Conservation (phyloP, 441 rosid genomes). For the Euphorbia neoarborescens region DNA sequence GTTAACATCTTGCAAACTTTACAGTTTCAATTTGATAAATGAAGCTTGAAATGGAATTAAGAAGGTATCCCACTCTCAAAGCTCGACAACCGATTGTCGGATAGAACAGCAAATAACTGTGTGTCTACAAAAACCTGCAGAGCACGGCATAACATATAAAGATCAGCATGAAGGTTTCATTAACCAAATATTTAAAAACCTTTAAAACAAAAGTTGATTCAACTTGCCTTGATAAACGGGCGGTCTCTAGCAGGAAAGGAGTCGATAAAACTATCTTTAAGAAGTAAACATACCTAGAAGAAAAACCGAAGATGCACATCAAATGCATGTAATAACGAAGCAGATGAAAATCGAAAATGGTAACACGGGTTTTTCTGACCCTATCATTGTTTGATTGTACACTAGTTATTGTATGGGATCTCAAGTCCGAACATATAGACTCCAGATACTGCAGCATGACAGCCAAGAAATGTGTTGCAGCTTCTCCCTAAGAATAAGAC, state of each 20-base stretch:
- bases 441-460: conserved; percentile 71
- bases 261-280: conserved; percentile 88
- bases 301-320: conserved; percentile 13
- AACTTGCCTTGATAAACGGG: conserved; percentile 69
- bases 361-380: conserved; percentile 37
- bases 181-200: neutral
- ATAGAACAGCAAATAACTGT: conserved; percentile 72
- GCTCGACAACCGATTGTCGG: conserved; percentile 68
- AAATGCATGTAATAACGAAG: neutral
- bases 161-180: neutral
- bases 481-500: conserved; percentile 52
- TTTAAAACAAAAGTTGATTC: neutral
- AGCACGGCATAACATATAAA: conserved; percentile 10
- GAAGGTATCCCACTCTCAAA: conserved; percentile 53
- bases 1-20: conserved; percentile 12
- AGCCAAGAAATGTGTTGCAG: conserved; percentile 54
- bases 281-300: conserved; percentile 81
- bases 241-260: conserved; percentile 73
- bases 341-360: neutral
- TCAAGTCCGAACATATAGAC: conserved; percentile 75
- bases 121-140: conserved; percentile 82
- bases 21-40: conserved; percentile 8
- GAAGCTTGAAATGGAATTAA: conserved; percentile 3
- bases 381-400: conserved; percentile 89
- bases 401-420: conserved; percentile 80